Base-by-base conservation (phyloP, 2,329 filamentous ascomycete species). In the Claviceps sp. region DNA sequence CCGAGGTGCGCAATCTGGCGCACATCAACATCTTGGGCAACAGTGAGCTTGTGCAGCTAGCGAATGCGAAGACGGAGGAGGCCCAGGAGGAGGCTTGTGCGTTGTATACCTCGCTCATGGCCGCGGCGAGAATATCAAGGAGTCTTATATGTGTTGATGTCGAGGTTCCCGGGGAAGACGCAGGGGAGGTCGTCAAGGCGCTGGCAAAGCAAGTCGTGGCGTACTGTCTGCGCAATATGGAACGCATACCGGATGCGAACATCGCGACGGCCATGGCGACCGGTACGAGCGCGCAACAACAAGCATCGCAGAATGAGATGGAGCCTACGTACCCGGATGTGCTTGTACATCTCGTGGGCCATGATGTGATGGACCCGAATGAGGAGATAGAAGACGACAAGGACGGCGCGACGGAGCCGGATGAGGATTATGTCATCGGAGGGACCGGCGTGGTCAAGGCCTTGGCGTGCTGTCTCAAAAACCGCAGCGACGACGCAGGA, bases 371-470 rank as follows among this genome's bases (percentile, higher is more conserved):
- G 50, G 60, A 66, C 39, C 73, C 16, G 39, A n/a, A 40, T 40
- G 39, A 40, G 16, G 39, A 40, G 13, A 10, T n/a, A 10, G 39
- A n/a, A n/a, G 39, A 40, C n/a, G 39, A 26, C 8, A 3, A 64
- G 65, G 80, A 64, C 66, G 77, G 62, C 59, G 67, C 59, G 57
- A 76, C 79, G 22, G 81, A 84, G 6, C 87, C 89, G 0, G 89
- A 95, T 58, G 86, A 95, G 54, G 89, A 96, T 65, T 97, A 97
- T 67, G 89, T 97, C 45, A 93, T 97, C 61, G 90, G 91, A 19
- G 91, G 91, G 16, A 95, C 89, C 0, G 93, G 91, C 26, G 89
- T 98, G 1, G 91, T 95, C 48, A 96, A 95, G 69, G 93, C 93
- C 4, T 74, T 98, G 46, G 84, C 88, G 51, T 94, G 94, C 61